These are phyloP conservation scores for Aspergillus novoparasiticus DNA, from an alignment of 2,329 filamentous ascomycete species.

Conservation along the genomic window DNA sequence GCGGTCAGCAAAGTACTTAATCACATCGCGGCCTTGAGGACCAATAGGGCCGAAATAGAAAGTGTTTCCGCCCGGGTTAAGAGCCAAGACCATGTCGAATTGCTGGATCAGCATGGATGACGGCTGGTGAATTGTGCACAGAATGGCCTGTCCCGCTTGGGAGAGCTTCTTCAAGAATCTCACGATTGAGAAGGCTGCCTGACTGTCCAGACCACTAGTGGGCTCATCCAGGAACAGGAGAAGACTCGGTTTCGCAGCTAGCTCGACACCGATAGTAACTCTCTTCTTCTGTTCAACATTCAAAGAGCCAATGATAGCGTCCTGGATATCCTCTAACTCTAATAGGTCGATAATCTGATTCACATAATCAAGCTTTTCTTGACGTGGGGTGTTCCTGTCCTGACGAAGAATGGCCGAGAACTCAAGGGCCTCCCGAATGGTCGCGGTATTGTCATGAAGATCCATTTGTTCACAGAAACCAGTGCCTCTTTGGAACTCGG, in stretches of 20 bases:
- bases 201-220: slow-evolving; percentile 69
- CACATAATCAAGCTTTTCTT: slow-evolving; percentile 68
- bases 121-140: slow-evolving; percentile 75
- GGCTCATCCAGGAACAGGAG: slow-evolving; percentile 74
- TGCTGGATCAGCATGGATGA: slow-evolving; percentile 69
- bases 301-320: slow-evolving; percentile 66
- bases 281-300: slow-evolving; percentile 72
- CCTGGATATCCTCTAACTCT: slow-evolving; percentile 66
- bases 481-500: slow-evolving; percentile 68
- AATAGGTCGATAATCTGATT: slow-evolving; percentile 67
- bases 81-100: slow-evolving; percentile 72
- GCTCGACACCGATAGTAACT: slow-evolving; percentile 72
- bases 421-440: slow-evolving; percentile 68
- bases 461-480: slow-evolving; percentile 75
- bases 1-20: slow-evolving; percentile 68
- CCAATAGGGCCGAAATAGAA: slow-evolving; percentile 76
- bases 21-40: slow-evolving; percentile 64
- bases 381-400: slow-evolving; percentile 53
- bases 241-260: slow-evolving; percentile 69
- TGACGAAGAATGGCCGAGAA: slow-evolving; percentile 70
- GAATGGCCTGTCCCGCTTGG: slow-evolving; percentile 67
- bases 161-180: slow-evolving; percentile 70
- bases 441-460: slow-evolving; percentile 68
- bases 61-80: slow-evolving; percentile 69
- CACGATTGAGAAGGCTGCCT: slow-evolving; percentile 69